Evolutionary conservation across 805 yeast genomes (phyloP).

Genomic region (Teunomyces cretensis): DNA sequence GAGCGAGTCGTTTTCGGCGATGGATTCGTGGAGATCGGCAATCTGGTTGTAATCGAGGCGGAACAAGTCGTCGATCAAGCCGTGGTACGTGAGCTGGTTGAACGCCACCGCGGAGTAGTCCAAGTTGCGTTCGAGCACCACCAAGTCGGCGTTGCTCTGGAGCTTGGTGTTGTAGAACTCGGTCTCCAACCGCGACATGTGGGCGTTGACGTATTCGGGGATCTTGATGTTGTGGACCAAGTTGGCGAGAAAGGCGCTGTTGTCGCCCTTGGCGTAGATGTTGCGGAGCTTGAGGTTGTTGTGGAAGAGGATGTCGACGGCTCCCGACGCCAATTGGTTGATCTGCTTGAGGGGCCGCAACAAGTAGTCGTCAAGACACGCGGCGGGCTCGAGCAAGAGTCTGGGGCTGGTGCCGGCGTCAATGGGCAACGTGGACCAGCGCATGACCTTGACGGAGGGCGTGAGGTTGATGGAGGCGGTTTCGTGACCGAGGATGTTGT

Average conservation of each 20-base stretch:
- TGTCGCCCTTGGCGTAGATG: conserved; percentile 58
- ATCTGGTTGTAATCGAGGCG: conserved; percentile 39
- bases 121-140: conserved; percentile 74
- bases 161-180: conserved; percentile 35
- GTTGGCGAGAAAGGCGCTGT: conserved; percentile 49
- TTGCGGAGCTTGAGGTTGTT: conserved; percentile 49
- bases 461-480: conserved; percentile 23
- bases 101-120: conserved; percentile 73
- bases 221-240: conserved; percentile 29
- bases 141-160: conserved; percentile 61
- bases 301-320: conserved; percentile 47
- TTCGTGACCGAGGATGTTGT: background rate
- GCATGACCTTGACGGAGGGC: conserved; percentile 40
- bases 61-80: conserved; percentile 73
- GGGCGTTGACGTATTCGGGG: conserved; percentile 14
- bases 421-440: conserved; percentile 48
- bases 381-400: conserved; percentile 12
- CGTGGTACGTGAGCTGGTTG: conserved; percentile 78
- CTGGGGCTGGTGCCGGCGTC: conserved; percentile 36
- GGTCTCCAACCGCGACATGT: conserved; percentile 34
- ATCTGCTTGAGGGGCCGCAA: conserved; percentile 47
- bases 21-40: conserved; percentile 54
- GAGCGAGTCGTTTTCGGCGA: conserved; percentile 55
- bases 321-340: conserved; percentile 46
- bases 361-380: conserved; percentile 35